Conservation (phyloP, 2,329 filamentous ascomycete species). For the Pseudogymnoascus pannorum region DNA sequence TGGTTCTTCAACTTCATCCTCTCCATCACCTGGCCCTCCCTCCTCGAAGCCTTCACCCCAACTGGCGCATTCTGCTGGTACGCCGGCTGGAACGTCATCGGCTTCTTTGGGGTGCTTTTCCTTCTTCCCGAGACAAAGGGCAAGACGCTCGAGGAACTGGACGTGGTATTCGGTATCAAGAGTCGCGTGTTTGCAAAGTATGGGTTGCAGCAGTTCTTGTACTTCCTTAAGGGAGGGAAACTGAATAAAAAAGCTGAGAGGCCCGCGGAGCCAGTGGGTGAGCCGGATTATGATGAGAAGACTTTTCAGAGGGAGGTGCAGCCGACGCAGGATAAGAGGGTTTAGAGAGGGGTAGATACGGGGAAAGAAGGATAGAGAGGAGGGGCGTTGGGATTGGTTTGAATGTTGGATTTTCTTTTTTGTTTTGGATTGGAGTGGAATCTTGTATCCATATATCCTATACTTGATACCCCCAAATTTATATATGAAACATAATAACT, state of each 20-base stretch:
- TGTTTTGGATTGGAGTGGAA: neutral
- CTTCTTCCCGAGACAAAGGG: conserved; percentile 53
- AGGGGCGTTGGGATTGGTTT: neutral
- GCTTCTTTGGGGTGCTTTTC: conserved; percentile 49
- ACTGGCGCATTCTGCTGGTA: neutral
- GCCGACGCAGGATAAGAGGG: neutral
- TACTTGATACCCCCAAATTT: conserved; percentile 2
- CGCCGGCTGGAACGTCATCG: conserved; percentile 38
- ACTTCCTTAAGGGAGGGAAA: conserved; percentile 15
- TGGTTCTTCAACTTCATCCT: conserved; percentile 26
- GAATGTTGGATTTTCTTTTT: neutral
- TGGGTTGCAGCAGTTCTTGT: conserved; percentile 16
- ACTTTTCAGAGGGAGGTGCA: neutral
- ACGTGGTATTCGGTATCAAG: conserved; percentile 41
- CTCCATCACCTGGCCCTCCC: conserved; percentile 18
- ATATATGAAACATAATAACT: neutral
- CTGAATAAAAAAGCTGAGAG: neutral
- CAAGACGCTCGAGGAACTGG: conserved; percentile 26
- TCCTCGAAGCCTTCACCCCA: neutral
- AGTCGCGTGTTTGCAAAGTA: conserved; percentile 16
- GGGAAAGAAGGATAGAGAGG: neutral
- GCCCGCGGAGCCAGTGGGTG: neutral
- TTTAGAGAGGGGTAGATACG: neutral
- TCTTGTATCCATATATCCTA: neutral
- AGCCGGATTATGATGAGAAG: neutral